Percentiles rank a stretch among this genome's conserved stretches.
Conservation (phyloP, 2,329 filamentous ascomycete species). For the Colletotrichum filicis region DNA sequence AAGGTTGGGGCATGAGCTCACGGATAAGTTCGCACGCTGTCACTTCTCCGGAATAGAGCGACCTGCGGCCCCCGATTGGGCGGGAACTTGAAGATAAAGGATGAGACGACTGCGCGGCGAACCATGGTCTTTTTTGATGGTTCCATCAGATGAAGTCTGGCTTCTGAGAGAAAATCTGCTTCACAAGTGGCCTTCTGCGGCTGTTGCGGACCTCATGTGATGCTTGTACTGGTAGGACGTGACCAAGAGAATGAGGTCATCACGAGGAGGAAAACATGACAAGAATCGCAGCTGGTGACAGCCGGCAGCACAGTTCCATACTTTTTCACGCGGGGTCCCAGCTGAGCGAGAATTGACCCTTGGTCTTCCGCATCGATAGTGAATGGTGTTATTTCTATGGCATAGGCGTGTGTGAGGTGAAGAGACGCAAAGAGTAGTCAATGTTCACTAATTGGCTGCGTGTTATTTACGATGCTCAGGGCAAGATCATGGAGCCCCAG, state of each 20-base stretch:
- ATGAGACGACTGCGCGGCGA: constrained; percentile 56
- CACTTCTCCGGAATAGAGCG: constrained; percentile 71
- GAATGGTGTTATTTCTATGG: not conserved
- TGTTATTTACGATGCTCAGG: not conserved
- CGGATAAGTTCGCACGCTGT: constrained; percentile 69
- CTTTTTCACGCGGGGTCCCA: too few relatives aligned
- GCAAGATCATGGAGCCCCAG: not conserved
- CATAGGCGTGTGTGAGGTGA: not conserved
- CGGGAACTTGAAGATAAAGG: constrained; percentile 61
- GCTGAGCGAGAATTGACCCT: not conserved
- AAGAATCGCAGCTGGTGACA: not conserved
- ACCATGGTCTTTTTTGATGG: constrained; percentile 14
- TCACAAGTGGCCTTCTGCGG: not conserved
- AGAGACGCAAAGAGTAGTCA: not conserved
- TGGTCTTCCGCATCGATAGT: not conserved
- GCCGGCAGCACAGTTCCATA: not conserved
- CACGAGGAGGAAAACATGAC: not conserved
- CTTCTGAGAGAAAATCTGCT: not conserved
- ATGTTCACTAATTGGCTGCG: not conserved
- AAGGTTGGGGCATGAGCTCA: constrained; percentile 45
- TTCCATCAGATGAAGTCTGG: not conserved
- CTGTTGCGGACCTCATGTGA: constrained; percentile 2
- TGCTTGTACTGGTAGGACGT: not conserved
- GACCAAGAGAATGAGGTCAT: constrained; percentile 12
- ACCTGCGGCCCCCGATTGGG: constrained; percentile 56